phyloP scores from a whole-genome alignment of 208 protist genomes.

The Crithidia expoeki region DNA sequence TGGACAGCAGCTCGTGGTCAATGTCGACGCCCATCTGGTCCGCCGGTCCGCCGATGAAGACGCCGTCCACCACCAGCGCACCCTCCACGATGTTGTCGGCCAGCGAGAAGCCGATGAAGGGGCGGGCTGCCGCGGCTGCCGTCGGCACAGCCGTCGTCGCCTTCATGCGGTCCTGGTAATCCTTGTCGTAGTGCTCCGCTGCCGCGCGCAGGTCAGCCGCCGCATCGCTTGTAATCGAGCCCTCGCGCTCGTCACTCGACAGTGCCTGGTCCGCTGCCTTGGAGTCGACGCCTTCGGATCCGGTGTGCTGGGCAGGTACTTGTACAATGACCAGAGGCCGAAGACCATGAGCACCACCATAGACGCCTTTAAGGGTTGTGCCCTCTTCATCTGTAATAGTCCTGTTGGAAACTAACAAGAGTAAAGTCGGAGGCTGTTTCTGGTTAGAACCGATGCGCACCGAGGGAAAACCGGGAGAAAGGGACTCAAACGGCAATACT shows the following conservation, averaged over 20 bases:
- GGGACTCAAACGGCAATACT: no score
- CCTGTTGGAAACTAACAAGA: no score
- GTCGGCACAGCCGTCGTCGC: constrained; percentile 18
- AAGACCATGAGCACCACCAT: no score
- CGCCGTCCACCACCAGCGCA: constrained; percentile 42
- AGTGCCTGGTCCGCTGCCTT: no score
- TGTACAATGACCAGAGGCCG: no score
- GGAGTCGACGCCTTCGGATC: no score
- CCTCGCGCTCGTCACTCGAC: constrained; percentile 14
- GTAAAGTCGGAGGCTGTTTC: no score
- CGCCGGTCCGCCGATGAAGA: constrained; percentile 48
- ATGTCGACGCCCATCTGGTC: constrained; percentile 47
- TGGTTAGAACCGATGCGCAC: no score
- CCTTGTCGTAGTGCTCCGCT: constrained; percentile 34
- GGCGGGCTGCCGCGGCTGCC: constrained; percentile 13
- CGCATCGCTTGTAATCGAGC: constrained; percentile 16
- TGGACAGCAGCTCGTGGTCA: constrained; percentile 43
- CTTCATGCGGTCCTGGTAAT: constrained; percentile 29
- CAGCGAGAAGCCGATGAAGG: constrained; percentile 63
- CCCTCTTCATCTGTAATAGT: no score
- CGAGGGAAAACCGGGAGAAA: no score
- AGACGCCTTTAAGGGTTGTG: no score
- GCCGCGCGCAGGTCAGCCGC: constrained; percentile 20
- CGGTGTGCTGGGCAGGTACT: no score
- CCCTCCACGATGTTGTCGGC: constrained; percentile 41